Conservation (phyloP, 306 rosid species). For the Alnus glutinosa region DNA sequence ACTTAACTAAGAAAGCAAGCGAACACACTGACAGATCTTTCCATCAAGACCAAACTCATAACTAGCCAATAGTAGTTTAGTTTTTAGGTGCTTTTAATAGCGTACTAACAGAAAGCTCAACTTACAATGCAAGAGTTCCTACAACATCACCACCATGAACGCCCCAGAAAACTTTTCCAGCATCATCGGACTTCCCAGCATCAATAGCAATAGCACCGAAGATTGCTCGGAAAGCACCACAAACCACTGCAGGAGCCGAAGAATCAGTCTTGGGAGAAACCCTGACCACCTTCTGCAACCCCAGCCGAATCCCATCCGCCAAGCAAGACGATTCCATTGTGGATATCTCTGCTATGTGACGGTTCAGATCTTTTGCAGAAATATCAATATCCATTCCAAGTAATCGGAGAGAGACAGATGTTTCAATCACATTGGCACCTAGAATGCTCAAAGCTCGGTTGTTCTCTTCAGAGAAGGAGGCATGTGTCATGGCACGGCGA, state of each 20-base stretch:
- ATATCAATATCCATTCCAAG: constrained; percentile 51
- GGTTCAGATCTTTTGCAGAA: constrained; percentile 49
- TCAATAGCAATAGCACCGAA: constrained; percentile 76
- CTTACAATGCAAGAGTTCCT: constrained; percentile 23
- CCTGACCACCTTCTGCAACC: constrained; percentile 58
- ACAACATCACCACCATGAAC: constrained; percentile 49
- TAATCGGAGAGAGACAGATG: constrained; percentile 34
- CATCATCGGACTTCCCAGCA: constrained; percentile 40
- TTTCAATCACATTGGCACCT: constrained; percentile 50
- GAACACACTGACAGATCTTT: not conserved
- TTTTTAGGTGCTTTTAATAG: not conserved
- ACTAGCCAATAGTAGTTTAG: not conserved
- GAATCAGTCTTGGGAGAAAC: constrained; percentile 67
- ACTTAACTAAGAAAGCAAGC: not conserved
- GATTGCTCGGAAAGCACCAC: constrained; percentile 72
- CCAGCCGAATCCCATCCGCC: constrained; percentile 41
- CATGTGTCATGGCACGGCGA: constrained; percentile 79
- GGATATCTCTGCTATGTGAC: constrained; percentile 38
- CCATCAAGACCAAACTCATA: not conserved
- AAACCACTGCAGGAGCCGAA: constrained; percentile 54
- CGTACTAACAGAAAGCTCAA: not conserved
- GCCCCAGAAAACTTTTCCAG: constrained; percentile 56
- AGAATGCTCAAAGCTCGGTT: constrained; percentile 61
- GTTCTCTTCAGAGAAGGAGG: constrained; percentile 82
- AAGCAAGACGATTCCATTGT: constrained; percentile 58